These are phyloP conservation scores for Nicotiana attenuata DNA, from an alignment of 257 asterid genomes.

Conservation along the genomic window DNA sequence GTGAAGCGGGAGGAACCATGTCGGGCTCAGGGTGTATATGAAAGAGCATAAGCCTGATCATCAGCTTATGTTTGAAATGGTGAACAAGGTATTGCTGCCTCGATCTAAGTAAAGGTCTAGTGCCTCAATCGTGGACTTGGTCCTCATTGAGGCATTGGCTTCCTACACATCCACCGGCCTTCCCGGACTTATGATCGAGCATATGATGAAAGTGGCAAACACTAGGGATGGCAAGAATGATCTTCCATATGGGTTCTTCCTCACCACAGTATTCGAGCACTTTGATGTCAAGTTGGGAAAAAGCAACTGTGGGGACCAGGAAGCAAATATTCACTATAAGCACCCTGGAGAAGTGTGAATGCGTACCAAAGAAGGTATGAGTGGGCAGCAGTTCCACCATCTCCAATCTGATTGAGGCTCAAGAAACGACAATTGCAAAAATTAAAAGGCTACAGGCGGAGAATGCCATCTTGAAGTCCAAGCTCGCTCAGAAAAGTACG, in stretches of 20 bases:
- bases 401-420: no score
- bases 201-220: no score
- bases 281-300: not conserved
- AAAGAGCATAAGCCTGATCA: no score
- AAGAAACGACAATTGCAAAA: no score
- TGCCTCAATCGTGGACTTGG: not conserved
- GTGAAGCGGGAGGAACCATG: not conserved
- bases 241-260: not conserved
- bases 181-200: not conserved
- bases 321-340: not conserved
- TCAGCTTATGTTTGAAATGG: not conserved
- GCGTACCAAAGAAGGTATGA: no score
- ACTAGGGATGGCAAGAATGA: not conserved
- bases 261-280: not conserved
- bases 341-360: no score
- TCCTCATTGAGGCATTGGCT: not conserved
- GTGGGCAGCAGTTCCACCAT: no score
- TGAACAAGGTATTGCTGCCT: not conserved
- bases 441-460: no score
- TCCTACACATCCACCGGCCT: not conserved
- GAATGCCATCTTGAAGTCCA: no score
- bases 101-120: not conserved
- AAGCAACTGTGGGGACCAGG: not conserved
- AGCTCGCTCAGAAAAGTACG: no score
- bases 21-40: no score